phyloP scores from a whole-genome alignment of 225 moss, liverwort and hornwort species.

The Sphagnum tenellum region DNA sequence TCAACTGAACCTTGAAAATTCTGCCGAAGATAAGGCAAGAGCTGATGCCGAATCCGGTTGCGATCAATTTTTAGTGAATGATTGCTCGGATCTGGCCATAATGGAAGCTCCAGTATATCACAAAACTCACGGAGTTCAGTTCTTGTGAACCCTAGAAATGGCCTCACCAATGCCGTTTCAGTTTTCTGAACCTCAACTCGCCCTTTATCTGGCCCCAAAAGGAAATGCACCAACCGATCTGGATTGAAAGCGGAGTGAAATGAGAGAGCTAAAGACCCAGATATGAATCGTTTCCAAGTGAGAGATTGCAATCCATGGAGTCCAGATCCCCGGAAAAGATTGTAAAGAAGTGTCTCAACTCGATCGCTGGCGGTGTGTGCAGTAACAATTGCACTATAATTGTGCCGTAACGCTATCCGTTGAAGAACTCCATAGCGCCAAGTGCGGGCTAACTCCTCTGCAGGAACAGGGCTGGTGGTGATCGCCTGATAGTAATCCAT shows the following conservation, averaged over 20 bases:
- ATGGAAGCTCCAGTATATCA: constrained; percentile 31
- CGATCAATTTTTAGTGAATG: constrained; percentile 63
- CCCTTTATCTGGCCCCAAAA: constrained; percentile 13
- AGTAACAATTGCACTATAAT: constrained; percentile 54
- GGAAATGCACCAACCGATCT: constrained; percentile 15
- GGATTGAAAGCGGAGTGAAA: constrained; percentile 34
- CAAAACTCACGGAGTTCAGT: constrained; percentile 63
- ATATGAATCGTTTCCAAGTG: constrained; percentile 59
- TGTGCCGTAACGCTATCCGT: constrained; percentile 53
- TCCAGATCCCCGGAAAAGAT: constrained; percentile 69
- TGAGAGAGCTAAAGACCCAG: constrained; percentile 29
- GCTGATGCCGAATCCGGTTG: constrained; percentile 79
- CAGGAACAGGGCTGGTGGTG: constrained; percentile 40
- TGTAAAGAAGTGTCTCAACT: constrained; percentile 73
- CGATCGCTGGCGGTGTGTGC: constrained; percentile 90
- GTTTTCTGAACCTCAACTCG: not conserved
- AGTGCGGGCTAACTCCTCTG: constrained; percentile 57
- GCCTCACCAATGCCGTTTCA: constrained; percentile 44
- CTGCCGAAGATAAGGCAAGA: constrained; percentile 64
- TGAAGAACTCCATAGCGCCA: constrained; percentile 81
- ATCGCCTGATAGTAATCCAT: constrained; percentile 70
- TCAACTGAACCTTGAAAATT: constrained; percentile 66
- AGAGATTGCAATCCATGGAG: constrained; percentile 72
- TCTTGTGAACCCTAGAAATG: constrained; percentile 67
- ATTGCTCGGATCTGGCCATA: constrained; percentile 89